These are phyloP conservation scores for Citrus cavaleriei DNA, from an alignment of 345 rosid species.

Conservation along the genomic window DNA sequence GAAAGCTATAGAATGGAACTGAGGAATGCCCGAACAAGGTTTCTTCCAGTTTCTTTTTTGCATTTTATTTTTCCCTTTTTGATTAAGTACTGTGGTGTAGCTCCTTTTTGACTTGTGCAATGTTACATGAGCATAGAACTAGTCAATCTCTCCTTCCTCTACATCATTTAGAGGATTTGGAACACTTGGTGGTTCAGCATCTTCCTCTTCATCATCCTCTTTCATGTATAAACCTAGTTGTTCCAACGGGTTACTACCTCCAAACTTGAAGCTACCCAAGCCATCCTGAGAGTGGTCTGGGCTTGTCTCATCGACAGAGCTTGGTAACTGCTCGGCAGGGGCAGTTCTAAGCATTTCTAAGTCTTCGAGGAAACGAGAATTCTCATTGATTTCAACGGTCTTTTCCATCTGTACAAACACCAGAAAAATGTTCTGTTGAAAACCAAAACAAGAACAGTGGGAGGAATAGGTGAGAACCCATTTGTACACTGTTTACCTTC, in stretches of 20 bases:
- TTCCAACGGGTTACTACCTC: slow-evolving; percentile 81
- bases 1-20: background rate
- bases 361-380: slow-evolving; percentile 77
- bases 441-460: background rate
- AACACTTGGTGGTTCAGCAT: slow-evolving; percentile 36
- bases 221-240: slow-evolving; percentile 91
- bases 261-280: slow-evolving; percentile 72
- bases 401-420: slow-evolving; percentile 74
- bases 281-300: slow-evolving; percentile 44
- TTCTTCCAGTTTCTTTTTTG: background rate
- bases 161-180: slow-evolving; percentile 35
- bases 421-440: slow-evolving; percentile 1
- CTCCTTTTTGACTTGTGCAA: background rate
- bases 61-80: background rate
- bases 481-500: slow-evolving; percentile 42
- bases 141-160: slow-evolving; percentile 91
- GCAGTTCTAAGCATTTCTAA: slow-evolving; percentile 82
- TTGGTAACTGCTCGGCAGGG: slow-evolving; percentile 54
- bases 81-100: background rate
- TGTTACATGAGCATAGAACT: slow-evolving; percentile 2
- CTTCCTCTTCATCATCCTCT: slow-evolving; percentile 73
- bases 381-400: slow-evolving; percentile 93
- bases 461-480: background rate
- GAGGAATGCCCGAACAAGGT: background rate
- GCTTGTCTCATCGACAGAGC: slow-evolving; percentile 63